Evolutionary conservation across 495 filamentous ascomycete species (phyloP).

Genomic region (Lindgomyces ingoldianus): DNA sequence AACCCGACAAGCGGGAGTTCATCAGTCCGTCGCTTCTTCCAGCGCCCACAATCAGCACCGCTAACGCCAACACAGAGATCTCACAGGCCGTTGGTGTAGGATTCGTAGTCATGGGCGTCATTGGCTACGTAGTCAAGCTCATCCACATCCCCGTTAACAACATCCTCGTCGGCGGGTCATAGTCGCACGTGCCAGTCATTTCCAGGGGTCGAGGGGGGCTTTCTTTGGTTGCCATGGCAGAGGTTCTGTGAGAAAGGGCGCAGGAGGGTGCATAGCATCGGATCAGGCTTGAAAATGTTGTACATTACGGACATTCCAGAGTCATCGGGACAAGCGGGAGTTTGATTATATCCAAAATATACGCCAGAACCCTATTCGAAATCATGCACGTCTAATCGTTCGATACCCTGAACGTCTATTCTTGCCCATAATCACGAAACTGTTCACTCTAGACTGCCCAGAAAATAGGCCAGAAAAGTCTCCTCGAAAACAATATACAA

Average conservation of each 20-base stretch:
- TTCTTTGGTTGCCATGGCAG: neutral
- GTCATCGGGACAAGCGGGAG: slow-evolving; percentile 27
- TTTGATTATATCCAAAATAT: slow-evolving; percentile 31
- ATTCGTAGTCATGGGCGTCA: slow-evolving; percentile 81
- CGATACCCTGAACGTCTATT: too few species aligned
- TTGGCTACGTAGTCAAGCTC: slow-evolving; percentile 93
- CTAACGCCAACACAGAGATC: slow-evolving; percentile 55
- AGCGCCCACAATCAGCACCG: neutral
- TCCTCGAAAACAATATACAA: neutral
- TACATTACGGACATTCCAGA: slow-evolving; percentile 17
- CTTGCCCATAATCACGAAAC: too few species aligned
- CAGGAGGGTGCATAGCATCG: neutral
- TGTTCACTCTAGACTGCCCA: too few species aligned
- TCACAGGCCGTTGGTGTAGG: slow-evolving; percentile 93
- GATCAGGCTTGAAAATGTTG: slow-evolving; percentile 12
- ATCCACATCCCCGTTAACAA: slow-evolving; percentile 86
- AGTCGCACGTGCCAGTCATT: slow-evolving; percentile 26
- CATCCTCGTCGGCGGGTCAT: slow-evolving; percentile 73
- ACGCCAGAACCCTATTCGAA: neutral
- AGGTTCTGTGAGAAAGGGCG: neutral
- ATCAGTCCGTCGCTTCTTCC: slow-evolving; percentile 25
- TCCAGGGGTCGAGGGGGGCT: neutral
- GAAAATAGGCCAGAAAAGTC: too few species aligned
- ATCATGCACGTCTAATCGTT: neutral
- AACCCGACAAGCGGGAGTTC: slow-evolving; percentile 87